These are phyloP conservation scores for Brassica napus DNA, from an alignment of 345 rosid genomes.

Conservation along the genomic window Da-Ae NC_063440.1:23483501-23484000, in stretches of 20 bases:
- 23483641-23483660: not conserved
- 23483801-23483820: not conserved
- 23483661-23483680: not conserved
- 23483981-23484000: slow-evolving; percentile 28
- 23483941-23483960: not conserved
- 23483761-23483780: not conserved
- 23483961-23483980: not conserved
- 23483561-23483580: not conserved
- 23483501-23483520: not conserved
- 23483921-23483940: too few relatives aligned
- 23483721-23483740: not conserved
- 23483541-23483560: not conserved
- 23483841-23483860: not conserved
- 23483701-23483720: not conserved
- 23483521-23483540: not conserved
- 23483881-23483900: not conserved
- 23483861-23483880: not conserved
- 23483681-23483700: not conserved
- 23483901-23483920: too few relatives aligned
- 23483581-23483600: not conserved
- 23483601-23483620: not conserved
- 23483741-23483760: not conserved
- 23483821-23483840: not conserved
- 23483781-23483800: not conserved
- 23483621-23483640: not conserved